Evolutionary conservation across 768 basidiomycete genomes (phyloP), one percentile per base, ranked within the genome.

Genomic region (Psilocybe tampanensis): DNA sequence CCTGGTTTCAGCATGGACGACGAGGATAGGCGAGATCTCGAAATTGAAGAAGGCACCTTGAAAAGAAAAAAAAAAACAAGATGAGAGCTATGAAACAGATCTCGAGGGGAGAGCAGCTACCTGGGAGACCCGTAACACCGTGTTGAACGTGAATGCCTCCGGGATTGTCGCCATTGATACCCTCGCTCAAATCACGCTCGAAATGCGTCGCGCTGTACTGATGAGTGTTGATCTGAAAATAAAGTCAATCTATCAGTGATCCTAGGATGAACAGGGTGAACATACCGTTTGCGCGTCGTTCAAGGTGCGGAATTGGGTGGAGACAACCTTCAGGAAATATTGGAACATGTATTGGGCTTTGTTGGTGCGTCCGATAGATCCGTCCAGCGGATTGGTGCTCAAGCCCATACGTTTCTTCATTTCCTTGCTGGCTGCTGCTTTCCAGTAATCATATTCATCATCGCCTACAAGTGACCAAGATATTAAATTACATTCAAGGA

Each of bases 291-390:
- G 82, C 26, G 86, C 90, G 58, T 89, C 84, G 56, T 60, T 62
- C 23, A 96, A 76, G n/a, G 88, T 90, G 60, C 85, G 82, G 76
- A 97, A 98, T 68, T 90, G 89, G 2, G 96, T 99, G 7, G 94
- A 94, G 39, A 99, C 97, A 44, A 99, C 96, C 74, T 99, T 99
- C 67, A 99, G 80, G 86, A 98, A 98, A 74, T 98, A 96, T 69
- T 98, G 94, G 83, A 94, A 97, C 94, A 97, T 95, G 71, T 93
- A 96, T 63, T 94, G 84, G 22, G 87, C 73, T 67, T 90, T 90
- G 62, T 72, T 76, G 1, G 94, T 94, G 89, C 92, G 33, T 18
- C n/a, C 47, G 22, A 44, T 47, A 26, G 11, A 19, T 24, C 76
- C 81, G 55, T 95, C 90, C 55, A 99, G 74, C 24, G 97, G 95